Conservation (phyloP, 306 rosid genomes). For the Prunus persica region Prunus_persica_NCBIv2 NC_034009.1:33102001-33102500, state of each 20-base stretch:
- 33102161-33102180: slow-evolving; percentile 61
- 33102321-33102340: background rate
- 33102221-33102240: slow-evolving; percentile 78
- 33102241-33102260: background rate
- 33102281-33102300: background rate
- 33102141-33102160: slow-evolving; percentile 68
- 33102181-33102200: slow-evolving; percentile 75
- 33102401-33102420: slow-evolving; percentile 68
- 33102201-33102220: slow-evolving; percentile 75
- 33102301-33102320: background rate
- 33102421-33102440: slow-evolving; percentile 78
- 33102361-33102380: slow-evolving; percentile 78
- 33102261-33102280: background rate
- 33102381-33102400: slow-evolving; percentile 85
- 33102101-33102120: slow-evolving; percentile 75
- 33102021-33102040: slow-evolving; percentile 77
- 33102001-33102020: slow-evolving; percentile 80
- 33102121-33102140: slow-evolving; percentile 84
- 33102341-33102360: slow-evolving; percentile 21
- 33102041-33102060: slow-evolving; percentile 87
- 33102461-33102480: slow-evolving; percentile 86
- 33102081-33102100: slow-evolving; percentile 58
- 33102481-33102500: slow-evolving; percentile 74
- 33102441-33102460: slow-evolving; percentile 89
- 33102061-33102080: slow-evolving; percentile 69